Evolutionary conservation across 2,329 filamentous ascomycete genomes (phyloP).

Genomic region (Cryphonectria carpinicola): DNA sequence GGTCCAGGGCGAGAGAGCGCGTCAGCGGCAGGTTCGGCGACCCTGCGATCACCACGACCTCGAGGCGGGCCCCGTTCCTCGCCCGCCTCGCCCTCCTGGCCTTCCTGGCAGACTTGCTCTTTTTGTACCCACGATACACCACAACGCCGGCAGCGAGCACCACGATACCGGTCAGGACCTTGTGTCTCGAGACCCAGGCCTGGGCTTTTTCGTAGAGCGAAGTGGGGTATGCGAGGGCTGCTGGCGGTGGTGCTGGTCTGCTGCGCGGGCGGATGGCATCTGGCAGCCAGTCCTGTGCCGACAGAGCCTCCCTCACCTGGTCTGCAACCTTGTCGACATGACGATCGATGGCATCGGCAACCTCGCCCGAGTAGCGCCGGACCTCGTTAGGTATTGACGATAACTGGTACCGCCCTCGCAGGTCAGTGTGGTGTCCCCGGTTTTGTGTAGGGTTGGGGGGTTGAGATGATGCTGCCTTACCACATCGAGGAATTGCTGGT

Average conservation of each 20-base stretch:
- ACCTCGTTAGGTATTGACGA: conserved; percentile 64
- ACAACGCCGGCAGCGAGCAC: conserved; percentile 72
- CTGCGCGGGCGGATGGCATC: conserved; percentile 65
- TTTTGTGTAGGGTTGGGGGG: neutral
- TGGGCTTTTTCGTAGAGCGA: conserved; percentile 59
- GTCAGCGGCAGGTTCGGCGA: conserved; percentile 83
- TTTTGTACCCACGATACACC: conserved; percentile 55
- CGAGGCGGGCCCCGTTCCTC: conserved; percentile 80
- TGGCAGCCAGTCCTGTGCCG: conserved; percentile 73
- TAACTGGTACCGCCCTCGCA: conserved; percentile 44
- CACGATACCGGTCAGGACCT: conserved; percentile 72
- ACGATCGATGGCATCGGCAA: conserved; percentile 80
- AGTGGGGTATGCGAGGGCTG: conserved; percentile 38
- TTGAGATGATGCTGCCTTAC: conserved; percentile 14
- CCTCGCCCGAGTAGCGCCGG: conserved; percentile 69
- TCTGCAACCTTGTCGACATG: conserved; percentile 78
- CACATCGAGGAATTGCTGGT: conserved; percentile 33
- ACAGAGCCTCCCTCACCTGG: conserved; percentile 69
- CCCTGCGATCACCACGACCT: conserved; percentile 89
- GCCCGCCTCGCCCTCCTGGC: conserved; percentile 77
- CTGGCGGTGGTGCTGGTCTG: conserved; percentile 48
- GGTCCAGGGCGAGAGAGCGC: conserved; percentile 78
- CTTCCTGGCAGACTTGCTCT: conserved; percentile 62
- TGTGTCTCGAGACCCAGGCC: conserved; percentile 74
- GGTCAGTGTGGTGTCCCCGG: conserved; percentile 1